Evolutionary conservation across 2,329 filamentous ascomycete species (phyloP).

Genomic region (Westerdykella ornata): DNA sequence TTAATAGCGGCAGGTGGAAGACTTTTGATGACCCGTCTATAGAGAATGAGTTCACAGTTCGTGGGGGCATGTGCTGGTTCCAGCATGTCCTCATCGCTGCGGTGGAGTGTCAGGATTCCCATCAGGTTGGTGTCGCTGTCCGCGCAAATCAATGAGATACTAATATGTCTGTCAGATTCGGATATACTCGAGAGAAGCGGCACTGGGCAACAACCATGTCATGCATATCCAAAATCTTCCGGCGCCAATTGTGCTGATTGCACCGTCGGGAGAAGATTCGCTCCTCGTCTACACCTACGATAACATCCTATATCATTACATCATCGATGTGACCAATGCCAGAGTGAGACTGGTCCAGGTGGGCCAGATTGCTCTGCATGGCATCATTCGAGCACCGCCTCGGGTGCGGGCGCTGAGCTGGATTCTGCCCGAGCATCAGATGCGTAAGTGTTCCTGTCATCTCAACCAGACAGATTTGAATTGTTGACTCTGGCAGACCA

Average conservation of each 20-base stretch:
- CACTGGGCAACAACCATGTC: conserved; percentile 64
- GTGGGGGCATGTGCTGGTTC: conserved; percentile 98
- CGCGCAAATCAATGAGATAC: neutral
- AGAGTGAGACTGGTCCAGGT: conserved; percentile 78
- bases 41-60: conserved; percentile 86
- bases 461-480: neutral
- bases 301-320: conserved; percentile 89
- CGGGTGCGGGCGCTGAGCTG: conserved; percentile 90
- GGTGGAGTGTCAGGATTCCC: conserved; percentile 75
- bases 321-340: conserved; percentile 67
- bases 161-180: conserved; percentile 52
- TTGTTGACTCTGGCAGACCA: conserved; percentile 48
- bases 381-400: conserved; percentile 88
- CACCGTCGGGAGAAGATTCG: conserved; percentile 86
- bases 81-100: conserved; percentile 91
- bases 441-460: conserved; percentile 47
- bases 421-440: conserved; percentile 86
- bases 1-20: conserved; percentile 92
- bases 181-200: conserved; percentile 82
- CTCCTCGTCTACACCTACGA: conserved; percentile 95
- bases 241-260: conserved; percentile 81
- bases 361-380: conserved; percentile 96
- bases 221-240: conserved; percentile 72
- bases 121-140: conserved; percentile 51
- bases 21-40: conserved; percentile 74